These are phyloP conservation scores for Baeospora myosura DNA, from an alignment of 1,284 basidiomycete genomes.

Conservation along the genomic window DNA sequence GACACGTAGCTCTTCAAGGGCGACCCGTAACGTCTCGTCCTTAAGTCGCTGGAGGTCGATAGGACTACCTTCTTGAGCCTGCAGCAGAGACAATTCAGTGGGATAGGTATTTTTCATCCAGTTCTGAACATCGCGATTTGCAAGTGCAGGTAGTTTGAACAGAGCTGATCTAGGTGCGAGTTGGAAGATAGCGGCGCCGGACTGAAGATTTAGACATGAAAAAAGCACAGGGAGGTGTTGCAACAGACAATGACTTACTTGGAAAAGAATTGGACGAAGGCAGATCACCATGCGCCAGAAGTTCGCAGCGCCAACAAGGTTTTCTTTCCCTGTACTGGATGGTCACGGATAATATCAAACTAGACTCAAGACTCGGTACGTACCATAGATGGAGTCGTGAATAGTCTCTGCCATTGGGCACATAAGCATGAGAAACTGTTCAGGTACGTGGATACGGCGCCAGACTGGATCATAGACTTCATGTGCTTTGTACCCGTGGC, in stretches of 20 bases:
- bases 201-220: conserved; percentile 11
- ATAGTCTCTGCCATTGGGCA: conserved; percentile 21
- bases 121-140: conserved; percentile 15
- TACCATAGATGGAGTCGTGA: conserved; percentile 10
- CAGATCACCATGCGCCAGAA: conserved; percentile 21
- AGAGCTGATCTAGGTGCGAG: conserved; percentile 14
- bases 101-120: conserved; percentile 20
- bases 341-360: background rate
- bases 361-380: background rate
- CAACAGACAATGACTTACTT: conserved; percentile 13
- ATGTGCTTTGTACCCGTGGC: conserved; percentile 18
- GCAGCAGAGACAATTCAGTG: conserved; percentile 11
- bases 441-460: conserved; percentile 20
- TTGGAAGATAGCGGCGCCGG: conserved; percentile 19
- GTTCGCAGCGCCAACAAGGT: conserved; percentile 17
- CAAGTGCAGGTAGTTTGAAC: conserved; percentile 20
- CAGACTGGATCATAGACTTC: conserved; percentile 21
- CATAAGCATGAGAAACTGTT: conserved; percentile 16
- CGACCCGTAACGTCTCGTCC: conserved; percentile 12
- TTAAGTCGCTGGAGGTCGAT: conserved; percentile 16
- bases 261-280: conserved; percentile 20
- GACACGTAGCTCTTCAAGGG: conserved; percentile 14
- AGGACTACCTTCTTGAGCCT: conserved; percentile 12
- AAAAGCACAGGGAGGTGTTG: background rate
- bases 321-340: conserved; percentile 9